Evolutionary conservation across 2,329 filamentous ascomycete species (phyloP).

Genomic region (Grosmannia huntii): DNA sequence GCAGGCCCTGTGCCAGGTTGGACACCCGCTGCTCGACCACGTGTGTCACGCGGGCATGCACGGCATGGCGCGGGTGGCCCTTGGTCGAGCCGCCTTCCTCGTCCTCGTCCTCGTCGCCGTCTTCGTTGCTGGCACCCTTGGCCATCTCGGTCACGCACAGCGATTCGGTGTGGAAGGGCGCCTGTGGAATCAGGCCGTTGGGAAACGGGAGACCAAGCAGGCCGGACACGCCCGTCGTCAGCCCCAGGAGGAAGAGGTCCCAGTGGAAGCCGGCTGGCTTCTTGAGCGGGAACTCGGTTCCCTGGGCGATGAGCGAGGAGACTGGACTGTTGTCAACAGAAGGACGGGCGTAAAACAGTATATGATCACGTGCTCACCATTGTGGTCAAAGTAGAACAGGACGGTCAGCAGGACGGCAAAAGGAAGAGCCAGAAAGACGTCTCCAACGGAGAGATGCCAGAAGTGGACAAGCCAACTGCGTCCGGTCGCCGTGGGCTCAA

Average conservation of each 20-base stretch:
- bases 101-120: constrained; percentile 14
- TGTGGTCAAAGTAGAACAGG: constrained; percentile 84
- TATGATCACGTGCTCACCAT: constrained; percentile 37
- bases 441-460: constrained; percentile 59
- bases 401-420: constrained; percentile 75
- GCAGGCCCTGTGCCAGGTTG: constrained; percentile 64
- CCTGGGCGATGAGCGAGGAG: constrained; percentile 70
- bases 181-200: constrained; percentile 73
- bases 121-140: constrained; percentile 19
- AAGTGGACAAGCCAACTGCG: constrained; percentile 69
- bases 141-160: constrained; percentile 56
- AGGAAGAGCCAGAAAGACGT: constrained; percentile 75
- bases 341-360: neutral
- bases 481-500: constrained; percentile 59
- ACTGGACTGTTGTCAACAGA: constrained; percentile 32
- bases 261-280: constrained; percentile 80
- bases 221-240: constrained; percentile 64
- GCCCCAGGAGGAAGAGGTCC: constrained; percentile 69
- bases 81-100: constrained; percentile 28
- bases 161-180: constrained; percentile 68
- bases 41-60: constrained; percentile 39
- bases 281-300: constrained; percentile 66
- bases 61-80: constrained; percentile 26
- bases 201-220: constrained; percentile 68
- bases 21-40: constrained; percentile 70